Evolutionary conservation across 306 rosid genomes (phyloP).

Genomic region (Mimosa bimucronata): DNA sequence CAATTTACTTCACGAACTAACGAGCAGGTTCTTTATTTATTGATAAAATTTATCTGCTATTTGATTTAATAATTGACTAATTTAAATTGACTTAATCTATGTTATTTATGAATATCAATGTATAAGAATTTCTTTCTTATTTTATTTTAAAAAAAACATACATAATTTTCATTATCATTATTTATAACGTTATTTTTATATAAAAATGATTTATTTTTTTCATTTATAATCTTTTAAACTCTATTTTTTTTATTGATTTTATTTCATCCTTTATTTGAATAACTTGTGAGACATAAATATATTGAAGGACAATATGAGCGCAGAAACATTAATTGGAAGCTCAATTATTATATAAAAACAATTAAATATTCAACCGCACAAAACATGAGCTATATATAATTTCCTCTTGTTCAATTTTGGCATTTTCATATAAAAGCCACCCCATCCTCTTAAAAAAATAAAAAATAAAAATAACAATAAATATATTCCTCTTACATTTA

Average conservation of each 20-base stretch:
- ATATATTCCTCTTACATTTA: constrained; percentile 5
- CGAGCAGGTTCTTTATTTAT: neutral
- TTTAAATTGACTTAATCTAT: no score
- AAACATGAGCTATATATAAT: neutral
- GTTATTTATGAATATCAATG: neutral
- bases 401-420: neutral
- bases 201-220: no score
- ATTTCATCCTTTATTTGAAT: neutral
- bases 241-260: neutral
- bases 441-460: neutral
- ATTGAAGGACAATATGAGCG: neutral
- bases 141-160: no score
- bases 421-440: constrained; percentile 19
- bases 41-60: no score
- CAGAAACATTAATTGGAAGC: neutral
- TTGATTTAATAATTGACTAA: no score
- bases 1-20: neutral
- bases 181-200: no score
- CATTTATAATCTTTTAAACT: no score
- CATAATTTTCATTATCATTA: no score
- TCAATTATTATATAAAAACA: neutral
- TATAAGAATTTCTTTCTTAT: neutral
- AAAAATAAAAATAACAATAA: constrained; percentile 19
- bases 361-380: neutral
- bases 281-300: neutral